phyloP scores from a whole-genome alignment of 2,329 filamentous ascomycete genomes.

The Dactylella cylindrospora region DNA sequence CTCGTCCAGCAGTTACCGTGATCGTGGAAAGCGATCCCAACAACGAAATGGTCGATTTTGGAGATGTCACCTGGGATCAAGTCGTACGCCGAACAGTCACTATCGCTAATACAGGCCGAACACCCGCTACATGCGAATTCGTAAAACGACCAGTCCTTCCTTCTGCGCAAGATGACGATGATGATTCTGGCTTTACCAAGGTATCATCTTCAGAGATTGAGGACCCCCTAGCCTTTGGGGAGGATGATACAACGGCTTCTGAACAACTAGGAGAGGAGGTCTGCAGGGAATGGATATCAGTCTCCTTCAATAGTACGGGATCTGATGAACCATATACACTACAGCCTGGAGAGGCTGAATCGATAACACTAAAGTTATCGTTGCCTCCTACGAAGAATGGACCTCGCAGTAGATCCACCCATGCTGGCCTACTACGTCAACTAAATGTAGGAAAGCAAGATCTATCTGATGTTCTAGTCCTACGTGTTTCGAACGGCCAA shows the following conservation, averaged over 20 bases:
- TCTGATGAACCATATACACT: conserved; percentile 54
- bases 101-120: conserved; percentile 86
- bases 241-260: conserved; percentile 12
- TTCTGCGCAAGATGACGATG: conserved; percentile 53
- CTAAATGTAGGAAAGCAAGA: conserved; percentile 68
- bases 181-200: conserved; percentile 44
- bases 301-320: conserved; percentile 12
- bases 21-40: conserved; percentile 62
- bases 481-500: conserved; percentile 78
- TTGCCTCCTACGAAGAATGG: conserved; percentile 61
- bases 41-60: conserved; percentile 72
- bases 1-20: conserved; percentile 76
- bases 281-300: conserved; percentile 31
- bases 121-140: conserved; percentile 76
- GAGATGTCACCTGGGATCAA: conserved; percentile 69
- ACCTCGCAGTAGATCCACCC: conserved; percentile 53
- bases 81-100: conserved; percentile 70
- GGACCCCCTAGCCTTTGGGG: conserved; percentile 37
- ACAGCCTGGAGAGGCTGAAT: conserved; percentile 79
- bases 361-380: conserved; percentile 62
- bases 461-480: conserved; percentile 83
- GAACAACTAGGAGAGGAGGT: conserved; percentile 13
- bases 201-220: conserved; percentile 46
- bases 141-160: conserved; percentile 66
- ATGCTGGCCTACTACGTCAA: conserved; percentile 59